Conservation (phyloP, 345 rosid species). For the Noccaea bulbosa region DNA sequence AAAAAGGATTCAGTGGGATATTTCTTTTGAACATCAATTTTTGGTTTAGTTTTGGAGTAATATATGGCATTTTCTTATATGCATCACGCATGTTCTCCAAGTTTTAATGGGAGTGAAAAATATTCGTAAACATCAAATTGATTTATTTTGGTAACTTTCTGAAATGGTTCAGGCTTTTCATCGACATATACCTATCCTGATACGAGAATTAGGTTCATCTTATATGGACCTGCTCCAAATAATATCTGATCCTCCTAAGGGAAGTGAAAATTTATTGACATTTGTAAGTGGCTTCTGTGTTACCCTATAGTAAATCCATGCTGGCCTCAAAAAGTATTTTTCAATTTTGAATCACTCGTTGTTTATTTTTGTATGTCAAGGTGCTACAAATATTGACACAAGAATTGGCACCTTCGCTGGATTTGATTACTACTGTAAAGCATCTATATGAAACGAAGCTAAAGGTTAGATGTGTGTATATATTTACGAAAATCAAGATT, state of each 20-base stretch:
- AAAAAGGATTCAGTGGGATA: constrained; percentile 9
- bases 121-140: constrained; percentile 11
- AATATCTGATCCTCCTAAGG: constrained; percentile 95
- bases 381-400: constrained; percentile 94
- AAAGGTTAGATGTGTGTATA: constrained; percentile 58
- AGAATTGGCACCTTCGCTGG: constrained; percentile 71
- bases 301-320: constrained; percentile 15
- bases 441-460: constrained; percentile 91
- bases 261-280: constrained; percentile 95
- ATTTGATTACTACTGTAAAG: constrained; percentile 85
- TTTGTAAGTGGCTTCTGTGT: constrained; percentile 57
- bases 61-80: neutral
- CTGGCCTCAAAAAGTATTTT: constrained; percentile 27
- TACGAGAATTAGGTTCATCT: constrained; percentile 88
- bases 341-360: constrained; percentile 37
- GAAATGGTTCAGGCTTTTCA: constrained; percentile 71
- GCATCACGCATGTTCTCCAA: neutral
- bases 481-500: constrained; percentile 23
- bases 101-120: constrained; percentile 1
- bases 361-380: constrained; percentile 49
- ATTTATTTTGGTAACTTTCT: constrained; percentile 30
- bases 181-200: constrained; percentile 84
- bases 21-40: too few relatives aligned
- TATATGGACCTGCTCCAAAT: constrained; percentile 70
- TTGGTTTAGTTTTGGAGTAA: too few relatives aligned